Conservation (phyloP, 2,329 filamentous ascomycete species). For the Dactylellina drechsleri region DNA sequence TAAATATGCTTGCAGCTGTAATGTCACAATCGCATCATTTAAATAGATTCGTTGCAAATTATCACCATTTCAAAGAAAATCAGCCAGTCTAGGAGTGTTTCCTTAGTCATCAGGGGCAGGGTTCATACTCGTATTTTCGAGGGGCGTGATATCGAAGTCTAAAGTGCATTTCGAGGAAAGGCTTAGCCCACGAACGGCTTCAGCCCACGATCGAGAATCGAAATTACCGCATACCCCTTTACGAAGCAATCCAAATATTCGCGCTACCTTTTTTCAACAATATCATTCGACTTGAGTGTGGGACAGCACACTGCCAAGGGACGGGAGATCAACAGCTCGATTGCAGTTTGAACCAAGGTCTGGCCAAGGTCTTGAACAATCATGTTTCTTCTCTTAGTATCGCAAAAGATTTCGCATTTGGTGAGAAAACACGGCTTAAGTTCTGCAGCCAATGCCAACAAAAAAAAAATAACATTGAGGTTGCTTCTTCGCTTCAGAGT, state of each 20-base stretch:
- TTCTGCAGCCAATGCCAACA: neutral
- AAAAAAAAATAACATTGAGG: neutral
- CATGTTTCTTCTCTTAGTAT: slow-evolving; percentile 3
- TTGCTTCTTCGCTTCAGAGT: too few species aligned
- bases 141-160: slow-evolving; percentile 1
- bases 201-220: slow-evolving; percentile 14
- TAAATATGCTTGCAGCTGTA: slow-evolving; percentile 16
- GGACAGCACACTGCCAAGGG: slow-evolving; percentile 22
- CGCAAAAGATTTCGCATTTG: neutral
- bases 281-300: neutral
- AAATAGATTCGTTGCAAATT: neutral
- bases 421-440: neutral
- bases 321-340: slow-evolving; percentile 24
- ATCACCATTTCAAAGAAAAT: too few species aligned
- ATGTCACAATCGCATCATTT: slow-evolving; percentile 34
- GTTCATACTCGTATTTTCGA: neutral
- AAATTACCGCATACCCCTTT: neutral
- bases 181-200: neutral
- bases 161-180: too few species aligned
- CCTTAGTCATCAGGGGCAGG: neutral
- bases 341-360: slow-evolving; percentile 12
- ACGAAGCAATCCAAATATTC: neutral
- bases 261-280: too few species aligned
- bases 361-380: slow-evolving; percentile 34
- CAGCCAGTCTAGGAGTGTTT: neutral